Evolutionary conservation across 1,284 basidiomycete species (phyloP).

Genomic region (Papiliotrema flavescens): DNA sequence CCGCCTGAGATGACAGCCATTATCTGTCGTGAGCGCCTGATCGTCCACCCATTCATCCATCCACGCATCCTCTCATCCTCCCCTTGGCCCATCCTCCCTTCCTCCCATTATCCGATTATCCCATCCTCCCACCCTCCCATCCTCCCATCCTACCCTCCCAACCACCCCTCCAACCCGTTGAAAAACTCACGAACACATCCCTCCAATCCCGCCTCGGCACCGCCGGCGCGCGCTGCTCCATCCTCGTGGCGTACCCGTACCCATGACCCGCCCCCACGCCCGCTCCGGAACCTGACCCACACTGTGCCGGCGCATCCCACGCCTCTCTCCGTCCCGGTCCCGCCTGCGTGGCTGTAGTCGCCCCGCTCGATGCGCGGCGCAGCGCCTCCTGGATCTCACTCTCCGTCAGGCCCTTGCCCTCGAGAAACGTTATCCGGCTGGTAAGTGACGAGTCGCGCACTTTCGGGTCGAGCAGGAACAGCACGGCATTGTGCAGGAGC

Average conservation of each 20-base stretch:
- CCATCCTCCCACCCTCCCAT: not conserved
- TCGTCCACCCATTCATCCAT: not conserved
- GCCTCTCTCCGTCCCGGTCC: not conserved
- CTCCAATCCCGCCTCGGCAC: slow-evolving; percentile 74
- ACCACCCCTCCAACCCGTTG: too few species aligned
- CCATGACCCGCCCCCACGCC: slow-evolving; percentile 4
- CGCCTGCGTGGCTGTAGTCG: not conserved
- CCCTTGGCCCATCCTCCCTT: too few species aligned
- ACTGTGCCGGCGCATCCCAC: too few species aligned
- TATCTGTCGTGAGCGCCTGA: slow-evolving; percentile 58
- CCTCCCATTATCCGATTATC: too few species aligned
- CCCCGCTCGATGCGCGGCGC: slow-evolving; percentile 7
- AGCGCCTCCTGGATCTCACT: slow-evolving; percentile 86
- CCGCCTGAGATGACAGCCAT: slow-evolving; percentile 89
- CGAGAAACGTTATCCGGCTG: slow-evolving; percentile 86
- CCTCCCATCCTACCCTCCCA: not conserved
- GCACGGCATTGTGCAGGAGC: slow-evolving; percentile 71
- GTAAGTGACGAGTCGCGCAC: slow-evolving; percentile 66
- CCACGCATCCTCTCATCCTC: not conserved
- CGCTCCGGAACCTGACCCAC: not conserved
- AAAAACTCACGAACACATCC: slow-evolving; percentile 88
- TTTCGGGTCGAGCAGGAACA: slow-evolving; percentile 66
- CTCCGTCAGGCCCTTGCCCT: slow-evolving; percentile 83
- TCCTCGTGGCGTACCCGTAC: slow-evolving; percentile 14
- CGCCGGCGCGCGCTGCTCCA: slow-evolving; percentile 36